These are phyloP conservation scores for Fusarium coffeatum DNA, from an alignment of 2,329 filamentous ascomycete genomes.

Conservation along the genomic window DNA sequence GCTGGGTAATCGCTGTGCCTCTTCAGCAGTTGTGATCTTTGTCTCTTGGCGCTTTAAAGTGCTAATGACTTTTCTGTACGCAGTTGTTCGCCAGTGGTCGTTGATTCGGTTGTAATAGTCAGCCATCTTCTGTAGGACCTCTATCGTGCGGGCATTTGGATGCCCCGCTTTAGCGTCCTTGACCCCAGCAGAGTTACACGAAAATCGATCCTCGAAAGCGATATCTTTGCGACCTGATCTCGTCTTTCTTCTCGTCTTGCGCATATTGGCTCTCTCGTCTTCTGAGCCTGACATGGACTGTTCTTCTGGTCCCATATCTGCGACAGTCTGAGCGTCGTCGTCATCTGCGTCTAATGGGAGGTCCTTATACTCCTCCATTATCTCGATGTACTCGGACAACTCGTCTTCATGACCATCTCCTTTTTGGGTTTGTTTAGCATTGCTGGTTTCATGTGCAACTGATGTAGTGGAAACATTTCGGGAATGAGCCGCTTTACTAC, in stretches of 20 bases:
- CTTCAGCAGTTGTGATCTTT: slow-evolving; percentile 74
- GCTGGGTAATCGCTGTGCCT: slow-evolving; percentile 74
- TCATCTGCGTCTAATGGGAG: slow-evolving; percentile 67
- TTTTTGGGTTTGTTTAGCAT: background rate
- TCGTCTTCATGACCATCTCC: slow-evolving; percentile 58
- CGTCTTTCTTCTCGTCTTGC: slow-evolving; percentile 38
- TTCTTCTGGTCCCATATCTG: slow-evolving; percentile 27
- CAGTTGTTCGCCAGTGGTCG: slow-evolving; percentile 79
- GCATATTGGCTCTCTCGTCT: slow-evolving; percentile 32
- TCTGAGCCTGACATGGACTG: slow-evolving; percentile 39
- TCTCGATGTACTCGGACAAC: slow-evolving; percentile 72
- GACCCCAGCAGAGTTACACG: slow-evolving; percentile 65
- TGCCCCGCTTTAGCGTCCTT: slow-evolving; percentile 61
- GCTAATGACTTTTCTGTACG: slow-evolving; percentile 82
- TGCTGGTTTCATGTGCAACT: background rate
- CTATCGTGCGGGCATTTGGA: slow-evolving; percentile 81
- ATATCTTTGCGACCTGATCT: slow-evolving; percentile 46
- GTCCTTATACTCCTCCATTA: slow-evolving; percentile 69
- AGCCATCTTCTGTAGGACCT: slow-evolving; percentile 81
- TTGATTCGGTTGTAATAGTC: slow-evolving; percentile 79
- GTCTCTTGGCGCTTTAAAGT: slow-evolving; percentile 73
- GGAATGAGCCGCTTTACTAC: background rate
- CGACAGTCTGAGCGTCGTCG: slow-evolving; percentile 53
- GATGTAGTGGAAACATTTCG: background rate
- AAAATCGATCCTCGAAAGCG: slow-evolving; percentile 62